Percentiles rank a stretch among this genome's conserved stretches.
Conservation (phyloP, 176 grass and related monocot species). For the Aegilops speltoides region DNA sequence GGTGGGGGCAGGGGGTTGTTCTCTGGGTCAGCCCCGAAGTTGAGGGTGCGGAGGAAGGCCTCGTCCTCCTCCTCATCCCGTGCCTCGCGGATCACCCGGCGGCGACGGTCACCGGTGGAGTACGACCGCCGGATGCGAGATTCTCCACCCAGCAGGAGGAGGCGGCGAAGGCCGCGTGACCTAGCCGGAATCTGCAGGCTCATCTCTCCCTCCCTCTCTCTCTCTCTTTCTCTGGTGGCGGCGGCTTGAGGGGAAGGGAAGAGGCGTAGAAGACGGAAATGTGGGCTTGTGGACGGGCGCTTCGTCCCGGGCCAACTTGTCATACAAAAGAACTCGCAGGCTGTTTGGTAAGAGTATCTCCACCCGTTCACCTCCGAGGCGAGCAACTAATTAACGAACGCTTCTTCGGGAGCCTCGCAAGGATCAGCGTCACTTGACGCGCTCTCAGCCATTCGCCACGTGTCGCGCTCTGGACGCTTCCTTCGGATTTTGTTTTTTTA, state of each 20-base stretch:
- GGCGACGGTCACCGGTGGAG: constrained; percentile 40
- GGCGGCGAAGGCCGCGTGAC: constrained; percentile 16
- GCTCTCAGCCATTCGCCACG: too few species aligned
- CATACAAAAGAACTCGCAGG: too few species aligned
- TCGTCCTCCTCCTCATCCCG: constrained; percentile 57
- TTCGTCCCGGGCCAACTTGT: too few species aligned
- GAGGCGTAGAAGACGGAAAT: neutral
- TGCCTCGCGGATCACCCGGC: constrained; percentile 45
- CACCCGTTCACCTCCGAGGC: too few species aligned
- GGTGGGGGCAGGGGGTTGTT: constrained; percentile 37
- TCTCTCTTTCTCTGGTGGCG: constrained; percentile 14
- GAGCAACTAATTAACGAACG: too few species aligned
- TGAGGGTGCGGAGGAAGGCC: constrained; percentile 62
- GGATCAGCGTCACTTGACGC: too few species aligned
- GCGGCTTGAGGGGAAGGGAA: neutral
- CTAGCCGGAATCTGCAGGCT: constrained; percentile 42
- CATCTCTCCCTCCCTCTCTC: constrained; percentile 17
- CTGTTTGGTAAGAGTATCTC: too few species aligned
- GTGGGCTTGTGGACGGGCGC: neutral
- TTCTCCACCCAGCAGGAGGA: neutral
- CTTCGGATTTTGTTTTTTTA: too few species aligned
- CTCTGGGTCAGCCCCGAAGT: constrained; percentile 47
- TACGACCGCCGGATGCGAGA: neutral
- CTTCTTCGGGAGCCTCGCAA: too few species aligned
- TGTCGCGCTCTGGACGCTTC: too few species aligned